A percentile compares a stretch with the other conserved stretches of the same genome.
These are phyloP conservation scores for Didymella exigua DNA, from an alignment of 2,329 filamentous ascomycete genomes.

Conservation along the genomic window DNA sequence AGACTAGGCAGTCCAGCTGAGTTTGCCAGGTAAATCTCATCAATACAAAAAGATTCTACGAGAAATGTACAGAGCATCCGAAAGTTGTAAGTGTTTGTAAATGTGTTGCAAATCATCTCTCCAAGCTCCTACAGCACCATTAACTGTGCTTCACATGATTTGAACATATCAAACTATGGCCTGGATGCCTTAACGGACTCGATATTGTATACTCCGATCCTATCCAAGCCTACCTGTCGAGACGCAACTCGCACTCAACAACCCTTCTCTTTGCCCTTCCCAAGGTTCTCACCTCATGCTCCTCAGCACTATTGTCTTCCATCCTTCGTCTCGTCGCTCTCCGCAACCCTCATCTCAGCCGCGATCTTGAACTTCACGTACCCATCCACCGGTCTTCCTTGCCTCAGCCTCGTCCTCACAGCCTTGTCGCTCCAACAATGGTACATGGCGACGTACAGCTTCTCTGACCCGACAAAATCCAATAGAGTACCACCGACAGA, in stretches of 20 bases:
- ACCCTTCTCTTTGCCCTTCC: not conserved
- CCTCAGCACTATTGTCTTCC: not conserved
- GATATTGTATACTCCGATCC: too few relatives aligned
- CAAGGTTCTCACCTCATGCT: not conserved
- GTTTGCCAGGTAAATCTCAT: too few relatives aligned
- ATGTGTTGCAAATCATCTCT: too few relatives aligned
- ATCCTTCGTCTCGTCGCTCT: not conserved
- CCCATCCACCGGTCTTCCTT: not conserved
- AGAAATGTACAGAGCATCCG: too few relatives aligned
- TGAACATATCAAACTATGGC: too few relatives aligned
- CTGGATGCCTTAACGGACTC: too few relatives aligned
- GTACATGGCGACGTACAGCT: constrained; percentile 19
- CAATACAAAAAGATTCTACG: too few relatives aligned
- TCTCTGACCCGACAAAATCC: constrained; percentile 2
- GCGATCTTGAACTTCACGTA: not conserved
- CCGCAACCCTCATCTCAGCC: not conserved
- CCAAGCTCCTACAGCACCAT: too few relatives aligned
- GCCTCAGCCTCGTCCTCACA: not conserved
- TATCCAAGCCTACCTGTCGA: not conserved
- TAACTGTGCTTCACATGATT: too few relatives aligned
- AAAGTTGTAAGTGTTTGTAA: too few relatives aligned
- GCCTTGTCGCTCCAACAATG: constrained; percentile 9
- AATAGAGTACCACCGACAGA: not conserved
- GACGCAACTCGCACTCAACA: not conserved
- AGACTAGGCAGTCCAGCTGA: too few relatives aligned